Evolutionary conservation across 331 rosid genomes (phyloP), one percentile per base, ranked within the genome.

Genomic region (Rosa hybrid): DNA sequence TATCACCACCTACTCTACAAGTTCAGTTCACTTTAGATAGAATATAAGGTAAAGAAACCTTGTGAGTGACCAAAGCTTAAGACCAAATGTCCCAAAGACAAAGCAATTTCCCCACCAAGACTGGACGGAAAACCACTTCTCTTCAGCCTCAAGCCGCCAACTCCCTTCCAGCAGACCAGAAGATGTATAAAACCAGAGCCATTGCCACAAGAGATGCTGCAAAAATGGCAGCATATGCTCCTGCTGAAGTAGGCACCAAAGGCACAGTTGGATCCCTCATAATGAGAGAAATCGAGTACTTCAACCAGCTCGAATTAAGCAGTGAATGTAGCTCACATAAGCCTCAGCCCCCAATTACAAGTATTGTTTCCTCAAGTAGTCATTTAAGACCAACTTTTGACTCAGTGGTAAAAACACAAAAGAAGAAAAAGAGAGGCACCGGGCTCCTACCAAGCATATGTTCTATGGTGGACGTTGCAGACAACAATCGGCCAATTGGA

Each of bases 251-350:
- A 80, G 97, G 96, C 77, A 84, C 91, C n/a, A 82, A 70, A 79
- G 91, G 94, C 77, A 92, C 93, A 1, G 86, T 90, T 44, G 92
- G 92, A 23, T 87, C 96, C 53, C 92, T 91, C 34, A 76, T 92
- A 62, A 87, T 82, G 92, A 89, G 86, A 85, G 94, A 90, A 87
- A 90, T 87, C 4, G 87, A 88, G 70, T 81, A 88, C 80, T 89
- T 93, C 56, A 81, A 83, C 78, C 81, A 57, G 87, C 86, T 90
- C 0, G 83, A 84, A 81, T 72, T 68, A 50, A 67, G 86, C 87
- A 77, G 76, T 74, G 76, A 48, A 56, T 79, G 84, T 68, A 77
- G 83, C 57, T 71, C 84, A 44, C 77, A 30, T 74, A 79, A 67
- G 87, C 83, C 83, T 60, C 85, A 71, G 76, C 68, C 83, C 11